Evolutionary conservation across 108 stramenopile genomes (phyloP).

Genomic region (Cafeteria roenbergensis): DNA sequence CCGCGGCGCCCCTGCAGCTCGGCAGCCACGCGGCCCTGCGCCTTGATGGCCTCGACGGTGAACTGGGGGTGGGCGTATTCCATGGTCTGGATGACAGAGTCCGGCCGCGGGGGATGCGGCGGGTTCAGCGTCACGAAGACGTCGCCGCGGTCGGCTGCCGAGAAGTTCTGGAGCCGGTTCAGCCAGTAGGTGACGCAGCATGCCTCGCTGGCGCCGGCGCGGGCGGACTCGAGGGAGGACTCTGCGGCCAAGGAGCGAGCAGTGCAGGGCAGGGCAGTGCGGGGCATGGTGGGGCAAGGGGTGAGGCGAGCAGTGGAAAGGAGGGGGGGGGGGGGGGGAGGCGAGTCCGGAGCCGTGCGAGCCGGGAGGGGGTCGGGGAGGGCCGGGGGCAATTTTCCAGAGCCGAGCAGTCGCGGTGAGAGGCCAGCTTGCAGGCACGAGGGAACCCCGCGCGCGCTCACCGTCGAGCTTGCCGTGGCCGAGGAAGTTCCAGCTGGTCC

Average conservation of each 20-base stretch:
- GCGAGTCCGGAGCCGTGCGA: too few relatives aligned
- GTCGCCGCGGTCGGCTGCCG: slow-evolving; percentile 17
- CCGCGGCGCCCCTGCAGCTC: slow-evolving; percentile 57
- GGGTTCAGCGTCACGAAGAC: slow-evolving; percentile 87
- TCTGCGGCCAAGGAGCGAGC: too few relatives aligned
- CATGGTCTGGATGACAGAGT: slow-evolving; percentile 37
- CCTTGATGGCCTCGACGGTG: slow-evolving; percentile 49
- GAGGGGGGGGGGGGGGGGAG: too few relatives aligned
- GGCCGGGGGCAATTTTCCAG: too few relatives aligned
- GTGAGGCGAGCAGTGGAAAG: too few relatives aligned
- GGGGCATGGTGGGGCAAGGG: too few relatives aligned
- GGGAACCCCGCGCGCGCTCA: too few relatives aligned
- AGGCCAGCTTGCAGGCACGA: slow-evolving; percentile 9
- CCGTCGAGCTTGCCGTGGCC: slow-evolving; percentile 33
- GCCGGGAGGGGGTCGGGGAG: too few relatives aligned
- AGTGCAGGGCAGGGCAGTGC: too few relatives aligned
- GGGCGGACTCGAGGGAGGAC: slow-evolving; percentile 19
- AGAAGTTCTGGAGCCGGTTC: slow-evolving; percentile 67
- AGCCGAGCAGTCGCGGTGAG: slow-evolving; percentile 16
- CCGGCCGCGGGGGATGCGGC: slow-evolving; percentile 43
- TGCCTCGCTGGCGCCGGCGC: slow-evolving; percentile 9
- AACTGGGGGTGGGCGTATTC: slow-evolving; percentile 75
- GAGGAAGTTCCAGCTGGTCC: slow-evolving; percentile 86
- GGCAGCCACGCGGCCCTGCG: slow-evolving; percentile 44
- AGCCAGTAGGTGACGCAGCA: slow-evolving; percentile 82